Evolutionary conservation across 2,329 filamentous ascomycete species (phyloP), one percentile per base, ranked within the genome.

Genomic region (Dothistroma septosporum): DNA sequence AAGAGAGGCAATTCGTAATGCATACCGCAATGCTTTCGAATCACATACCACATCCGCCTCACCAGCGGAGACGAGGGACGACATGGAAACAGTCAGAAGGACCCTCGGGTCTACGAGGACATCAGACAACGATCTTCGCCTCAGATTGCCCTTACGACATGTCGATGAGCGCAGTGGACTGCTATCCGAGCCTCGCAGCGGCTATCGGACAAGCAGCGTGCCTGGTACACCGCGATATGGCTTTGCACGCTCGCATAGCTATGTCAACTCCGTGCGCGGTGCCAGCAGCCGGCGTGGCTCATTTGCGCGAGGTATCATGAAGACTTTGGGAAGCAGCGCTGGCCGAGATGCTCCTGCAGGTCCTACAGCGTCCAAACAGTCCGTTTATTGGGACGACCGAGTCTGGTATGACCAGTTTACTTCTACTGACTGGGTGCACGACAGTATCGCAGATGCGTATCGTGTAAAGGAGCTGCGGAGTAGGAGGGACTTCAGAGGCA

Each of bases 361-460:
- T 41, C 78, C 87, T 76, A 75, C 81, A 63, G 86, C 88, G 64
- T 87, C 87, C 53, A 89, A 87, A 70, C 78, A 81, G 35, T 87
- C 85, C 4, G 76, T 89, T 10, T 87, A 86, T 68, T 80, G 87
- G 55, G 90, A 97, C 71, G 92, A 97, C 68, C 87, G 94, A 62
- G 89, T 95, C 10, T 97, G 94, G 94, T 97, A 97, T 77, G 94
- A 99, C 79, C 94, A 99, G 76, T 96, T 96, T 72, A 96, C 92
- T 6, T 96, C 91, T 7, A 97, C 91, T 58, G 93, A 99, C 75
- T 99, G 94, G 94, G 92, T 99, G 0, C 93, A 96, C 73, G 94
- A 99, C 76, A 92, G 89, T 74, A 97, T 99, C 68, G 91, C 92
- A 70, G 94, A 97, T 76, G 91, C 92, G 10, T 91, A 92, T 69